Evolutionary conservation across 2,329 filamentous ascomycete species (phyloP).

Genomic region (Trichoderma oligosporum): DNA sequence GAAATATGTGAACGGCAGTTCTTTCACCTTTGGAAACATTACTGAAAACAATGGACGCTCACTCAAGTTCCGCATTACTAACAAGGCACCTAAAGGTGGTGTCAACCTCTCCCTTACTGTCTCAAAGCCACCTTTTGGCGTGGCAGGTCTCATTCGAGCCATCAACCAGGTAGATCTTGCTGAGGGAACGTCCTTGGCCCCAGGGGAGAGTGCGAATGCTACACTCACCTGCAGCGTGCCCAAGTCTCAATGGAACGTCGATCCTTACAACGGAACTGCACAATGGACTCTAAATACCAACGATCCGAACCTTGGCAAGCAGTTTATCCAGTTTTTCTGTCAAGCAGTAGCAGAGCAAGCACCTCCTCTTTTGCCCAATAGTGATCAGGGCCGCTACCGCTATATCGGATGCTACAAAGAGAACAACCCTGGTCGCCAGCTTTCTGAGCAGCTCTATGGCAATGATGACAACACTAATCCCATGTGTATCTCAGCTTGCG

Average conservation of each 20-base stretch:
- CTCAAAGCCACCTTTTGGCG: slow-evolving; percentile 58
- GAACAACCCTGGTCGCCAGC: slow-evolving; percentile 52
- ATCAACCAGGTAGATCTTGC: slow-evolving; percentile 55
- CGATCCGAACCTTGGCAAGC: slow-evolving; percentile 50
- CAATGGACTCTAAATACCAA: slow-evolving; percentile 57
- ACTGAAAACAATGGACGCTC: slow-evolving; percentile 46
- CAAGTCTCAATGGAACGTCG: slow-evolving; percentile 54
- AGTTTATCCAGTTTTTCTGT: slow-evolving; percentile 50
- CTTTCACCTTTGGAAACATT: slow-evolving; percentile 55
- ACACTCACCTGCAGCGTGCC: slow-evolving; percentile 53
- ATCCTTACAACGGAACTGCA: slow-evolving; percentile 46
- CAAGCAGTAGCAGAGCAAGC: slow-evolving; percentile 51
- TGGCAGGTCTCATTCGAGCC: slow-evolving; percentile 50
- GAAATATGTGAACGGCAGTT: slow-evolving; percentile 38
- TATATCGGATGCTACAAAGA: slow-evolving; percentile 56
- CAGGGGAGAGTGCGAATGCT: slow-evolving; percentile 50
- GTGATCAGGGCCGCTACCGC: slow-evolving; percentile 43
- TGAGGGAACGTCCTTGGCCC: slow-evolving; percentile 50
- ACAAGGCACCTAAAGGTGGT: slow-evolving; percentile 43
- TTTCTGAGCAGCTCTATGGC: slow-evolving; percentile 42
- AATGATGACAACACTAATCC: slow-evolving; percentile 41
- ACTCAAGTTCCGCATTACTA: slow-evolving; percentile 52
- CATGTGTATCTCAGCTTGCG: slow-evolving; percentile 45
- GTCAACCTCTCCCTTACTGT: slow-evolving; percentile 53
- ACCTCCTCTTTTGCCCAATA: slow-evolving; percentile 43